These are phyloP conservation scores for Decorospora gaudefroyi DNA, from an alignment of 2,329 filamentous ascomycete species.

Conservation along the genomic window DNA sequence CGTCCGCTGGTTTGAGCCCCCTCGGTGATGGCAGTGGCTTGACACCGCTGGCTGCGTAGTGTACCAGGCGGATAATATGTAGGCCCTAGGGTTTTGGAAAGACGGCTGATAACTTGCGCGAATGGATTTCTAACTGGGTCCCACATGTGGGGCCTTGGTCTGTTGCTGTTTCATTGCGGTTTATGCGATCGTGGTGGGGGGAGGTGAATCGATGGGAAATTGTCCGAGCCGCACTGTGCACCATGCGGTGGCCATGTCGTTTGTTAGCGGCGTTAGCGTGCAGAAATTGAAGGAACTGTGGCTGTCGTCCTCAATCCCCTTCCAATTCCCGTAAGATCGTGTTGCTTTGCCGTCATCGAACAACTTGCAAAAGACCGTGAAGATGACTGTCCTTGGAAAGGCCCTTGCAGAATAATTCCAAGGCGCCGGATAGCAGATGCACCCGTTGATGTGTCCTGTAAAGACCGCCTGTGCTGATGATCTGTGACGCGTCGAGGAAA, in stretches of 20 bases:
- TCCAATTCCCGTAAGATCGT: constrained; percentile 10
- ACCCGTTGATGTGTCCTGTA: constrained; percentile 8
- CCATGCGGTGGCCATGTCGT: constrained; percentile 8
- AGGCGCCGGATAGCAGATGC: constrained; percentile 5
- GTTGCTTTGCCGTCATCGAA: constrained; percentile 12
- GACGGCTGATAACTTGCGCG: background rate
- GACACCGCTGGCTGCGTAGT: constrained; percentile 5
- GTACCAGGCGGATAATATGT: constrained; percentile 8
- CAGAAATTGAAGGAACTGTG: constrained; percentile 2
- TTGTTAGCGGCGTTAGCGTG: constrained; percentile 5
- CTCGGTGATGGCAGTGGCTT: too few species aligned
- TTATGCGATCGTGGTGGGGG: constrained; percentile 11
- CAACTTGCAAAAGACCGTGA: constrained; percentile 3
- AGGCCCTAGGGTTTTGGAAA: background rate
- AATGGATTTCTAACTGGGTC: constrained; percentile 6
- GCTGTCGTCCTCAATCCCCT: constrained; percentile 14
- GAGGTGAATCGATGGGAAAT: constrained; percentile 7
- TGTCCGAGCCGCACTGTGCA: constrained; percentile 9
- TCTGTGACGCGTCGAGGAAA: constrained; percentile 2
- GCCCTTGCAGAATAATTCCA: constrained; percentile 5
- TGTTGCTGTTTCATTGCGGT: constrained; percentile 14
- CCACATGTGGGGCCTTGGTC: constrained; percentile 10
- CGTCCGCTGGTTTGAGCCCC: too few species aligned
- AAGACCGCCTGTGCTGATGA: constrained; percentile 6
- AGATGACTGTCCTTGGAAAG: constrained; percentile 6